Base-by-base conservation (phyloP, 768 basidiomycete species). In the Tricholoma sp. region DNA sequence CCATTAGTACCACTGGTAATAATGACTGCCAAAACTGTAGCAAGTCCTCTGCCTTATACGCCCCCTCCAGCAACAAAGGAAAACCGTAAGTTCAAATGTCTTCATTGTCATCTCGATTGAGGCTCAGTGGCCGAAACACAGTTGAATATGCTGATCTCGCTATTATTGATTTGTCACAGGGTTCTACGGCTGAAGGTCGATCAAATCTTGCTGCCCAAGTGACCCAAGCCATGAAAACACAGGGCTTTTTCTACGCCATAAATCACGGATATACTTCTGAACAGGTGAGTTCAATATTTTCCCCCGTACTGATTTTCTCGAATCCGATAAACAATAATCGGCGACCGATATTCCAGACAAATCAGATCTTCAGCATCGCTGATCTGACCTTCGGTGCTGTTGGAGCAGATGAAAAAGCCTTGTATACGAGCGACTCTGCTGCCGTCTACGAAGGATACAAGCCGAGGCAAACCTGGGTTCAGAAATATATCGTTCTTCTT, bases 211-310 rank as follows among this genome's bases (percentile, higher is more conserved):
- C 76, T 0, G 53, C 61, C 4, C 71, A 79, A 55, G 71, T 80
- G 4, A 67, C 67, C 19, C 72, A 79, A 46, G 82, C 83, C 3
- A 73, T 84, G 71, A 62, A 59, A 7, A 67, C 65, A 19, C 54
- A 62, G 24, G 78, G 79, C 1, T 81, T 82, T 56, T 77, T 81
- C 66, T 81, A 80, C 57, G 74, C 76, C 18, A 66, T 79, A 19
- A 79, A 79, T 41, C 79, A 82, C 57, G 78, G 79, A 0, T 78
- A 75, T 55, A 71, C 69, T 0, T 50, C 66, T 5, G 64, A 66
- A 29, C 74, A 79, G 70, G 80, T 77, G 54, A 41, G 56, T 41
- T 57, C 81, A 12, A 35, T 41, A 6, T 4, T 41, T 19, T 18
- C 5, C 19, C 6, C 8, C 10, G 11, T 35, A 2, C 34, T 29